Percentiles rank a stretch among this genome's conserved stretches.
These are phyloP conservation scores for Suillus alpinus DNA, from an alignment of 768 basidiomycete genomes.

Conservation along the genomic window DNA sequence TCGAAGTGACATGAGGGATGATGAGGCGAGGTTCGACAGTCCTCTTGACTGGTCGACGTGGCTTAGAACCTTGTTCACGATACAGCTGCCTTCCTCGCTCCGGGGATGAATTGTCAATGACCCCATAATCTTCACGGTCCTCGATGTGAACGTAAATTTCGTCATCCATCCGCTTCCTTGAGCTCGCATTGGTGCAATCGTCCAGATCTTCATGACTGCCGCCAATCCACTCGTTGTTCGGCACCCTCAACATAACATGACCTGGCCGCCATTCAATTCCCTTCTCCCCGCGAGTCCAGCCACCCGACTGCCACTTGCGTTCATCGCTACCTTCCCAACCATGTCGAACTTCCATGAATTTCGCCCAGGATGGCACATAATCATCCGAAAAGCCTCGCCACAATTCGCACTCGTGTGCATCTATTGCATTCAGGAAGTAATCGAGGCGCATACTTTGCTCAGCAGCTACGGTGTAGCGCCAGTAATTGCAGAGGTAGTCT, in stretches of 20 bases:
- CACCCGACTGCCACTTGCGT: neutral
- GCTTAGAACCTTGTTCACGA: neutral
- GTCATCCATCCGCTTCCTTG: neutral
- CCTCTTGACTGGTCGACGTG: neutral
- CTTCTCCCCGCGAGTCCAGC: neutral
- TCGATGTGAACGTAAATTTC: neutral
- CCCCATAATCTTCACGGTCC: neutral
- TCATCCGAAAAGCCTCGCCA: neutral
- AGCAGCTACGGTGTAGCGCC: neutral
- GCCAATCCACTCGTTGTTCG: neutral
- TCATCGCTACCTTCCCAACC: neutral
- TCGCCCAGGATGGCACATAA: neutral
- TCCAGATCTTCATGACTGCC: neutral
- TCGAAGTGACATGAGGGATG: neutral
- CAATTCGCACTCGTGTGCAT: neutral
- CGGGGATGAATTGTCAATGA: no score
- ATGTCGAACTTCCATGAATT: neutral
- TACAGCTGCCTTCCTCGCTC: neutral
- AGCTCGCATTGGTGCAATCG: neutral
- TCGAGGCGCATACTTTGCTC: neutral
- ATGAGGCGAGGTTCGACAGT: neutral
- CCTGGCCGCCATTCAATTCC: neutral
- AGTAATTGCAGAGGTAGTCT: neutral
- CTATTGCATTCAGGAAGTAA: neutral
- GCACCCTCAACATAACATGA: neutral